Percentiles rank a stretch among this genome's conserved stretches.
phyloP scores from a whole-genome alignment of 176 grass and related monocot species.

The Metroxylon sagu region DNA sequence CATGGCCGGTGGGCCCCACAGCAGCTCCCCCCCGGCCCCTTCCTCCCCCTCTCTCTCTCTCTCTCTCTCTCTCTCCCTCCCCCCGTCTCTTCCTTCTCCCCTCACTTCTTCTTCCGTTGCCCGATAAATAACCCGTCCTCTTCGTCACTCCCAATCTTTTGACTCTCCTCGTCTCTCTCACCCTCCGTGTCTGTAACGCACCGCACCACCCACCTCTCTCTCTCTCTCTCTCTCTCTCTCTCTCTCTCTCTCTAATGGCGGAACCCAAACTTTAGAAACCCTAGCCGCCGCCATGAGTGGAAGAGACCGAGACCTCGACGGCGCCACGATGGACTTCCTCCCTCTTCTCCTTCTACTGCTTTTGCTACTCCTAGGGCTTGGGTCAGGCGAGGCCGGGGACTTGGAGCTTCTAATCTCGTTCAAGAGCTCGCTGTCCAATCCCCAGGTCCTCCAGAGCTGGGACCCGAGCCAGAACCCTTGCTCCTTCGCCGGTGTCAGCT shows the following conservation, averaged over 20 bases:
- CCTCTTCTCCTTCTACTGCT: background rate
- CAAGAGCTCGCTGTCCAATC: slow-evolving; percentile 2
- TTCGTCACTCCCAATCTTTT: background rate
- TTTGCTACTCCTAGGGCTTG: background rate
- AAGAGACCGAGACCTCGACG: background rate
- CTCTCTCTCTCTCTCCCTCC: background rate
- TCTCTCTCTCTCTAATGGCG: background rate
- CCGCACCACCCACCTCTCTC: background rate
- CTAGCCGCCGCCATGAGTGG: background rate
- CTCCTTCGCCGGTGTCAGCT: slow-evolving; percentile 1
- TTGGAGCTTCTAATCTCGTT: slow-evolving; percentile 19
- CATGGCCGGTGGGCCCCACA: background rate
- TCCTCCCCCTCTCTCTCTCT: background rate
- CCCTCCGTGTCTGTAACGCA: too few relatives aligned
- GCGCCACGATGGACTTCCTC: background rate
- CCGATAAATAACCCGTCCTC: slow-evolving; percentile 14
- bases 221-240: too few relatives aligned
- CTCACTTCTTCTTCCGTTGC: background rate
- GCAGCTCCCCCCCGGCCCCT: background rate
- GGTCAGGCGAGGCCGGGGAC: slow-evolving; percentile 1
- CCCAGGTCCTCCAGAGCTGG: slow-evolving; percentile 15
- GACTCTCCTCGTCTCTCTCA: background rate
- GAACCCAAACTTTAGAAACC: background rate
- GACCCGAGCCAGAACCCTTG: background rate
- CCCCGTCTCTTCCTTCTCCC: too few relatives aligned